A percentile compares a stretch with the other conserved stretches of the same genome.
phyloP scores from a whole-genome alignment of 169 alveolate species.

The Ichthyophthirius multifiliis region DNA sequence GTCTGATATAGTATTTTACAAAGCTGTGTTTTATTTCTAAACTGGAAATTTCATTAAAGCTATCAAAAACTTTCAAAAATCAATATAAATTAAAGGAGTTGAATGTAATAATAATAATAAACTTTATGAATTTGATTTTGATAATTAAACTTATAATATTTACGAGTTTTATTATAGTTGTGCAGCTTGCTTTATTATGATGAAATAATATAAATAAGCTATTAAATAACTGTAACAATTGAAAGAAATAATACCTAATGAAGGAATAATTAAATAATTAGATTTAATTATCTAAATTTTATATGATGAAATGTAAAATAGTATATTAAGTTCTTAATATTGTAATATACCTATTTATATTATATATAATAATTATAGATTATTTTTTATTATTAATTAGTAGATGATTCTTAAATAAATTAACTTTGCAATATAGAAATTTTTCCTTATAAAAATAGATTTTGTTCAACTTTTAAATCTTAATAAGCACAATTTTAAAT shows the following conservation, averaged over 20 bases:
- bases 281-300: neutral
- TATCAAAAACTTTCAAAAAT: conserved; percentile 11
- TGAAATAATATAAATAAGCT: conserved; percentile 5
- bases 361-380: no score
- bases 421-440: neutral
- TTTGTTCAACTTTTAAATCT: conserved; percentile 37
- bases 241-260: neutral
- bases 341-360: no score
- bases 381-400: no score
- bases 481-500: neutral
- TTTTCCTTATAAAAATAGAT: conserved; percentile 32
- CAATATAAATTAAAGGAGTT: conserved; percentile 7
- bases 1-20: conserved; percentile 19
- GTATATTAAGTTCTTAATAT: no score
- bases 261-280: neutral
- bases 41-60: conserved; percentile 29
- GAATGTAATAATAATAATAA: no score
- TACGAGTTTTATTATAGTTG: conserved; percentile 34
- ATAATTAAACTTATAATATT: conserved; percentile 33
- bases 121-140: conserved; percentile 31
- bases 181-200: neutral
- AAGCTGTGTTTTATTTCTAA: conserved; percentile 30
- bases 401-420: neutral
- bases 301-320: neutral
- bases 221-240: neutral